Evolutionary conservation across 805 yeast species (phyloP), one percentile per base, ranked within the genome.

Genomic region (Candida vartiovaarae): DNA sequence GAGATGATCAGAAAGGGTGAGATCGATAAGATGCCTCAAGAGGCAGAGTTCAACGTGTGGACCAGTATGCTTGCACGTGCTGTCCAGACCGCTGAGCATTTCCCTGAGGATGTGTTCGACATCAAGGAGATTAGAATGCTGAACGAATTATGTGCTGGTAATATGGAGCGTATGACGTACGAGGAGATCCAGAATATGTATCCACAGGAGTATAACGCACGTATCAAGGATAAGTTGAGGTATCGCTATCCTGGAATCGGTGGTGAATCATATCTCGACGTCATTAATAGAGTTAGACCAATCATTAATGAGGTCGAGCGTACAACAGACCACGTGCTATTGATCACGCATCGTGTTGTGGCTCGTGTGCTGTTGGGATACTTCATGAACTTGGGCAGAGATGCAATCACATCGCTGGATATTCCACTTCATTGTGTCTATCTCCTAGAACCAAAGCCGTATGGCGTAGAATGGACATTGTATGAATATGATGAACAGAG

Each of bases 231-330:
- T 63, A 91, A 91, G 63, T 71, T 91, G 54, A 71, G 82, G 15
- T 91, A 91, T 63, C 71, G 99, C 47, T 91, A 91, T 59, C 99
- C 98, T 2, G 99, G 99, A 4, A 85, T 88, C 40, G 97, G 98
- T 6, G 99, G 99, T 15, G 99, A 91, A 63, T 85, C 95, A 0
- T 91, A 91, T 55, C 66, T 91, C 53, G 98, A 91, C 64, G 99
- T 93, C 9, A 83, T 93, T 57, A 87, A 89, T 52, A 72, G 99
- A 49, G 71, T 91, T 44, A 73, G 95, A 47, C 95, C 97, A 1
- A 77, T 91, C 20, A 91, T 91, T 49, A 88, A 88, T 9, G 99
- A 91, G 62, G 76, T 93, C 39, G 99, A 91, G 61, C 72, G 99
- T 51, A 86, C 95, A 36, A 83, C 86, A 8, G 95, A 88, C 55